Evolutionary conservation across 2,329 filamentous ascomycete species (phyloP), one percentile per base, ranked within the genome.

Genomic region (Orbilia ellipsospora): DNA sequence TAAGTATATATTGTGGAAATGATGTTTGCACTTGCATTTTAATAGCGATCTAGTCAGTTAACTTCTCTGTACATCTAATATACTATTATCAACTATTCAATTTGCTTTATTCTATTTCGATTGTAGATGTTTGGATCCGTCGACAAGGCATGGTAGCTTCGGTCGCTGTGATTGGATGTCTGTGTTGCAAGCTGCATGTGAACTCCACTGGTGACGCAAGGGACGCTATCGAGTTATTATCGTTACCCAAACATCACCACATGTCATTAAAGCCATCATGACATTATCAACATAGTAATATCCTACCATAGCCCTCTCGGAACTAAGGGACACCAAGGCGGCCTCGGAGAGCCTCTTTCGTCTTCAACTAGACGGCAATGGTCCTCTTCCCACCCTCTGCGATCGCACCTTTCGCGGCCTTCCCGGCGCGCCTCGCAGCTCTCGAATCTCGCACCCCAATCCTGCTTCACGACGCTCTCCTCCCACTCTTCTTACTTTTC

Each of bases 401-500:
- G 4, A 40, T 74, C 42, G 45, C 28, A 20, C 70, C 70, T 31
- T 74, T 52, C 44, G 59, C 57, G 40, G 16, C 6, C 2, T 74
- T 63, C 45, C 70, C 70, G 8, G 63, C 50, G 31, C 70, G 70
- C 8, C 70, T 68, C 13, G 4, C 54, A 40, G 57, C 57, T 28
- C 63, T 74, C 12, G 18, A 26, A 4, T 44, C 44, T 20, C 56
- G 40, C 31, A 74, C 63, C 8, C 70, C 70, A 20, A 52, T 74
- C 6, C n/a, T 74, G 5, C 56, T 74, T 42, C 63, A 74, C 31
- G 70, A 74, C 45, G 70, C 70, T 12, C 59, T 74, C 10, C 44
- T 67, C 5, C 70, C 70, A 42, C 51, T 68, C 5, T 63, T 74
- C 18, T 16, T 68, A 2, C 63, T 74, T 2, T 63, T 74, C 44